Base-by-base conservation (phyloP, 306 rosid species). In the Vigna mungo region DNA sequence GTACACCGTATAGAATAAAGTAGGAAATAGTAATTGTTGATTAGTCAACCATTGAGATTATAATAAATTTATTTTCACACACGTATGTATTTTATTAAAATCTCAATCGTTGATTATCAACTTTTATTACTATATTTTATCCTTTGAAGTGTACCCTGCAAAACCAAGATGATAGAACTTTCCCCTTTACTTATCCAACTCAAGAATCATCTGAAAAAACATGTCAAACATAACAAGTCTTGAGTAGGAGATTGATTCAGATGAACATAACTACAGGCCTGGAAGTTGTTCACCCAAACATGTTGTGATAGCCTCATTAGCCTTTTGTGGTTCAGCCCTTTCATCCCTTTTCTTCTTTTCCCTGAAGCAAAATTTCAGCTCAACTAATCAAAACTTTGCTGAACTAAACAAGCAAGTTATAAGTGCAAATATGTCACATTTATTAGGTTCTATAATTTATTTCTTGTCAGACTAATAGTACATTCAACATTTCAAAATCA, bases 271-370 rank as follows among this genome's bases (percentile, higher is more conserved):
- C 75, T 80, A 83, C 80, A 76, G 54, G 63, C 74, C 87, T 51
- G 83, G 81, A 72, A 68, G 72, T 64, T 85, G 80, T 52, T 85
- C 92, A 65, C 90, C 97, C 88, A 84, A 53, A 64, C 95, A 92
- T 82, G 85, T 88, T 52, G 87, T 74, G 64, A 95, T n/a, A 10
- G 96, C 91, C 79, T 90, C 97, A 67, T 82, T 90, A 54, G 97
- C 94, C 83, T 83, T 87, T 64, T 83, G 90, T 16, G 91, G 81
- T 78, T 80, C 96, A 8, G 53, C 54, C 84, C 99, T 85, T 86
- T 90, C 97, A 80, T 87, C 92, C 66, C 86, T 82, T 84, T 92
- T 92, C 83, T 92, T 90, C 90, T 95, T 92, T 89, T 95, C 97
- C 90, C 99, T 95, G 92, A 68, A 82, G 60, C 81, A 83, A 84